Evolutionary conservation across 306 rosid genomes (phyloP), one percentile per base, ranked within the genome.

Genomic region (Cucurbita moschata): DNA sequence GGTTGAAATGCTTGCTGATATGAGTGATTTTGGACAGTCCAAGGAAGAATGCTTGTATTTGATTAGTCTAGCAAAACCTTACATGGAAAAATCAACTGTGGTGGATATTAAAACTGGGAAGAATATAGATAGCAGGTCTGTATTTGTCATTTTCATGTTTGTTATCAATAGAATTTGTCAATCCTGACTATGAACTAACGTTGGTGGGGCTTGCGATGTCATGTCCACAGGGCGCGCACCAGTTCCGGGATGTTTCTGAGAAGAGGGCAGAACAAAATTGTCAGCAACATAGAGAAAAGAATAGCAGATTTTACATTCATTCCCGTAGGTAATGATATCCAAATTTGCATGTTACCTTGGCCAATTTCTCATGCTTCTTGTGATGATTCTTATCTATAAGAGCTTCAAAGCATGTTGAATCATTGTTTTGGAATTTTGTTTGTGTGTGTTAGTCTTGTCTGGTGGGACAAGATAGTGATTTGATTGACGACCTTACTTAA

Each of bases 291-390:
- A 56, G 98, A 92, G 71, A 88, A 85, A 79, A 87, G 92, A 81
- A 90, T 92, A 79, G 91, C 98, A 38, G 98, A 92, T 80, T 87
- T 84, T 79, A 77, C 91, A 68, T 92, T 90, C 82, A 90, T 92
- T 80, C 98, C 96, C 74, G 82, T 82, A 62, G 98, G 96, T 90
- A 88, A 15, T 8, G 9, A 52, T 10, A 43, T 42, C 38, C 8
- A 18, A 12, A 12, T 13, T 71, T 9, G 8, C 61, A 3, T 49
- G 12, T 50, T 35, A 50, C 44, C 14, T 14, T 71, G 39, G 55
- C 61, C 7, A 71, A 51, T 11, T 71, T 15, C 38, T 68, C 10
- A 12, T 46, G 56, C 42, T 16, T 16, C 16, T 63, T 57, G 62
- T 57, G 5, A 57, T 10, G 23, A 9, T 58, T 58, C 42, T 40